Evolutionary conservation across 2,329 filamentous ascomycete genomes (phyloP).

Genomic region (Fusarium longipes): DNA sequence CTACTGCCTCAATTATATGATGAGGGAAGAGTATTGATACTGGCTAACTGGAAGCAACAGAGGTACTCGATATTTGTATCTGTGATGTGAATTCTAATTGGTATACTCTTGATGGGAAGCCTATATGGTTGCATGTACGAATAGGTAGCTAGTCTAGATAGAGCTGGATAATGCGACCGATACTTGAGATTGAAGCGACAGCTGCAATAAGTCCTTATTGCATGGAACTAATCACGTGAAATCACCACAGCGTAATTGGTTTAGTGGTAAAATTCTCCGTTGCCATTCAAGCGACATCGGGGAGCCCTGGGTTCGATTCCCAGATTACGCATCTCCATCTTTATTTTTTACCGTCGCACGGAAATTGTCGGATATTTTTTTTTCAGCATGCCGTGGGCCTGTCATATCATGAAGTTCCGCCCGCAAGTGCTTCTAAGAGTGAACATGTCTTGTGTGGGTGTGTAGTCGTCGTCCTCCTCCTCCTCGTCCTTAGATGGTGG

Average conservation of each 20-base stretch:
- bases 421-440: fast-evolving
- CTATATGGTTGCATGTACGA: no score
- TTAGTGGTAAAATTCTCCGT: constrained; percentile 20
- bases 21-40: neutral
- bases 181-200: no score
- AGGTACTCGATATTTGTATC: neutral
- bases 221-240: no score
- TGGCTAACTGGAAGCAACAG: neutral
- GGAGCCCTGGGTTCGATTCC: constrained; percentile 16
- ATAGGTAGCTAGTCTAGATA: no score
- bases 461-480: neutral
- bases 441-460: neutral
- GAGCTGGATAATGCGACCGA: no score
- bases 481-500: neutral
- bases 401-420: fast-evolving
- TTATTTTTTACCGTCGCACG: neutral
- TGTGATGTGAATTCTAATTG: no score
- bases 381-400: fast-evolving
- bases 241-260: constrained; percentile 1
- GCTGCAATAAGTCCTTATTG: no score
- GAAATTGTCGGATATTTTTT: neutral
- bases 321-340: constrained; percentile 6
- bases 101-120: no score
- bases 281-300: neutral
- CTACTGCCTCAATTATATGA: neutral